These are phyloP conservation scores for Rosa lucieae DNA, from an alignment of 306 rosid species.

Conservation along the genomic window DNA sequence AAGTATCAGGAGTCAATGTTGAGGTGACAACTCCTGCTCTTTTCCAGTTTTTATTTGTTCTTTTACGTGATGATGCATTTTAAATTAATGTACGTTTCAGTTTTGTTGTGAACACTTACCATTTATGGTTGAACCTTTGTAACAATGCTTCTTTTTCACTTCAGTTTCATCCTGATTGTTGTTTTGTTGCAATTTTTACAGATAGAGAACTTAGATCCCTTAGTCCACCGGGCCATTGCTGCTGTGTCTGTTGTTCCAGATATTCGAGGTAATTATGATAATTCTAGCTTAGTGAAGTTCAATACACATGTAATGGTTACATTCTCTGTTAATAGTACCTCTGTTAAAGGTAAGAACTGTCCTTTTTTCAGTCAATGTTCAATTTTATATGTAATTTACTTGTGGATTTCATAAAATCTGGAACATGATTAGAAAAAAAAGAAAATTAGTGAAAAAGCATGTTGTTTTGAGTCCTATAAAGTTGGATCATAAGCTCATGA, in stretches of 20 bases:
- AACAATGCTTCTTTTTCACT: background rate
- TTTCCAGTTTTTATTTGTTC: constrained; percentile 15
- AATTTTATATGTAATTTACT: too few species aligned
- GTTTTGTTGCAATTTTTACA: constrained; percentile 34
- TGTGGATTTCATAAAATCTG: background rate
- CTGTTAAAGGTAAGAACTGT: background rate
- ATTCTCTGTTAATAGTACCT: background rate
- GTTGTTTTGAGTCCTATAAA: background rate
- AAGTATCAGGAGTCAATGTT: constrained; percentile 50
- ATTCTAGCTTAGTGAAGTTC: constrained; percentile 1
- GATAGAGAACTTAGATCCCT: constrained; percentile 74
- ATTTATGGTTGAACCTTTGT: background rate
- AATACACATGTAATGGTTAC: background rate
- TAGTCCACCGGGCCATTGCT: constrained; percentile 76
- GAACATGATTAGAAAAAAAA: background rate
- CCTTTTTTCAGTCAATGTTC: background rate
- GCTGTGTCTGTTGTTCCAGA: constrained; percentile 70
- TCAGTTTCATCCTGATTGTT: constrained; percentile 16
- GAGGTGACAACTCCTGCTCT: constrained; percentile 50
- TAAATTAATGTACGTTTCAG: background rate
- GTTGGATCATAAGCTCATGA: background rate
- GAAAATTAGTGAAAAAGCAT: background rate
- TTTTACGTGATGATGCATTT: constrained; percentile 8
- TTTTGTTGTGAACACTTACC: background rate
- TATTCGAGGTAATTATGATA: constrained; percentile 61